These are phyloP conservation scores for Raphanus raphanistrum DNA, from an alignment of 345 rosid genomes.

Conservation along the genomic window DNA sequence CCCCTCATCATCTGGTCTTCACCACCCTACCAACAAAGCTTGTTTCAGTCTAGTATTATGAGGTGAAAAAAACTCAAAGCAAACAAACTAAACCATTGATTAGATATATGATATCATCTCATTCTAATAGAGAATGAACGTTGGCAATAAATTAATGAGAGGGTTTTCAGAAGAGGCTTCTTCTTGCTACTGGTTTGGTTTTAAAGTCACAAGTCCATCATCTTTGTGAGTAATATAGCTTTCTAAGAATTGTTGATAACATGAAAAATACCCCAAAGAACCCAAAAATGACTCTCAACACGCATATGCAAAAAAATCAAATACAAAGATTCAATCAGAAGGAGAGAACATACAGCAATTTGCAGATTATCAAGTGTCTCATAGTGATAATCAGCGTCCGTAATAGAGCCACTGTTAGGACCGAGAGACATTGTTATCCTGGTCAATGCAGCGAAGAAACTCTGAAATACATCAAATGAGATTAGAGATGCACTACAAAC, in stretches of 20 bases:
- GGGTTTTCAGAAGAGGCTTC: slow-evolving; percentile 75
- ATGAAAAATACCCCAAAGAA: slow-evolving; percentile 75
- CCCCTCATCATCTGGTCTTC: too few relatives aligned
- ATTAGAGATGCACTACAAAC: not conserved
- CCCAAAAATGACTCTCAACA: not conserved
- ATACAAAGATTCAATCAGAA: not conserved
- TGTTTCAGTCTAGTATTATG: too few relatives aligned
- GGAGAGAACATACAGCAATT: slow-evolving; percentile 50
- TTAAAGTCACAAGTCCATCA: slow-evolving; percentile 70
- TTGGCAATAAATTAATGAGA: slow-evolving; percentile 85
- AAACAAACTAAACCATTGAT: not conserved
- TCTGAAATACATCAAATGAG: slow-evolving; percentile 43
- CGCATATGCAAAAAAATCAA: not conserved
- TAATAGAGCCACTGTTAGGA: slow-evolving; percentile 80
- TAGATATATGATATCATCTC: not conserved
- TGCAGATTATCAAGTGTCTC: slow-evolving; percentile 79
- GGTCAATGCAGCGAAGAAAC: slow-evolving; percentile 91
- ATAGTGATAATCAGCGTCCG: slow-evolving; percentile 71
- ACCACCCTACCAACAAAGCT: too few relatives aligned
- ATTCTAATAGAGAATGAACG: slow-evolving; percentile 45
- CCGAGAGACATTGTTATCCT: slow-evolving; percentile 93
- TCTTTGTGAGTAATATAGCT: slow-evolving; percentile 68
- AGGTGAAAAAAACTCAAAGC: too few relatives aligned
- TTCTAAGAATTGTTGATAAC: slow-evolving; percentile 72
- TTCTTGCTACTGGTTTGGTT: slow-evolving; percentile 66